phyloP scores from a whole-genome alignment of 108 stramenopile species.

The Discostella pseudostelligera region DNA sequence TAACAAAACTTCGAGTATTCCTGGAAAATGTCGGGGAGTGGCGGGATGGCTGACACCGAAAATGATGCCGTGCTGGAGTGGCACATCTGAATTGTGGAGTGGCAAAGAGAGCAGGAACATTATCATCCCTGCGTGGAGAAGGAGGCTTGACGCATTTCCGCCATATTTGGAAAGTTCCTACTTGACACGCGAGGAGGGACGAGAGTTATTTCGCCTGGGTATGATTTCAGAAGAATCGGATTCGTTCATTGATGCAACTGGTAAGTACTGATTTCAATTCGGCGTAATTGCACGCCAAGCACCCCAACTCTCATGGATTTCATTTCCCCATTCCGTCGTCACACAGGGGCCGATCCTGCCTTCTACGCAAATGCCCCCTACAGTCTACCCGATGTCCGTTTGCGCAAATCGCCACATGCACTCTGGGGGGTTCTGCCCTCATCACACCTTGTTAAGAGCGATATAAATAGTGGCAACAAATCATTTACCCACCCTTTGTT shows the following conservation, averaged over 20 bases:
- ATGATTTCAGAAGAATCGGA: constrained; percentile 31
- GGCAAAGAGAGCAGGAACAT: constrained; percentile 16
- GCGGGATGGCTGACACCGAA: constrained; percentile 74
- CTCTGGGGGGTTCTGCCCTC: constrained; percentile 83
- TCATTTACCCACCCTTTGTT: constrained; percentile 53
- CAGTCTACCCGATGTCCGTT: constrained; percentile 60
- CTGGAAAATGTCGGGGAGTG: constrained; percentile 38
- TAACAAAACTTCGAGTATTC: not conserved
- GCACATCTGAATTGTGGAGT: constrained; percentile 38
- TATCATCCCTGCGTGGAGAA: constrained; percentile 47
- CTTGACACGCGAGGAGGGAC: constrained; percentile 71
- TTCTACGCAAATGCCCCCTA: constrained; percentile 74
- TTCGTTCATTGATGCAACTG: constrained; percentile 54
- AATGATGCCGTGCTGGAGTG: constrained; percentile 77
- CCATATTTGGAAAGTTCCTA: constrained; percentile 79
- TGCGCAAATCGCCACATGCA: constrained; percentile 84
- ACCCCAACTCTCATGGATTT: not conserved
- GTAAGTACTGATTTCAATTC: constrained; percentile 21
- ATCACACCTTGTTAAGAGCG: constrained; percentile 42
- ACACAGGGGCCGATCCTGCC: constrained; percentile 57
- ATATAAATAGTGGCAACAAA: constrained; percentile 30
- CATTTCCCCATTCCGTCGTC: not conserved
- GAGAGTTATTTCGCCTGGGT: constrained; percentile 60
- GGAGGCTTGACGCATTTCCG: constrained; percentile 69
- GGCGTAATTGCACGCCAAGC: not conserved